Evolutionary conservation across 345 rosid species (phyloP).

Genomic region (Crucihimalaya himalaica): DNA sequence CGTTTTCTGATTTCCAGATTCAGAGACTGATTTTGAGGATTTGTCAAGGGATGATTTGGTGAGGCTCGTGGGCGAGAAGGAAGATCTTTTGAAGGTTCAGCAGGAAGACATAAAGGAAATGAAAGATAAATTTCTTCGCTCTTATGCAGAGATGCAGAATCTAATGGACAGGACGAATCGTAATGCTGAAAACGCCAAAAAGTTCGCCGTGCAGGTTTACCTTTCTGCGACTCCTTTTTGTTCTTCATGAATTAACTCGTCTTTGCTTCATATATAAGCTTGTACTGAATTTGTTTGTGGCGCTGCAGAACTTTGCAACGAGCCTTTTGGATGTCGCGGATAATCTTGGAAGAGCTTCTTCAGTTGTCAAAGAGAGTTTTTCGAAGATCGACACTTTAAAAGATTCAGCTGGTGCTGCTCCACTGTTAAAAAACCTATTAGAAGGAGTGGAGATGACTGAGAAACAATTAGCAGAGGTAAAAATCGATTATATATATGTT

Average conservation of each 20-base stretch:
- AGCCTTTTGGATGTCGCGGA: constrained; percentile 84
- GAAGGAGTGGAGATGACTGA: constrained; percentile 99
- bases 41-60: constrained; percentile 71
- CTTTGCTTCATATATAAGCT: neutral
- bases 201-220: constrained; percentile 83
- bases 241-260: neutral
- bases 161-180: constrained; percentile 81
- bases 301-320: constrained; percentile 76
- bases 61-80: constrained; percentile 76
- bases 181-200: constrained; percentile 84
- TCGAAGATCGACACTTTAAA: constrained; percentile 64
- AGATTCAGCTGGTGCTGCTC: constrained; percentile 62
- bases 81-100: constrained; percentile 67
- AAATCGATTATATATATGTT: neutral
- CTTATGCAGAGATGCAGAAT: constrained; percentile 90
- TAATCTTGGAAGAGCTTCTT: constrained; percentile 91
- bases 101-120: constrained; percentile 60
- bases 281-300: neutral
- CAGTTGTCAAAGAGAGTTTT: constrained; percentile 77
- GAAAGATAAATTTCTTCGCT: constrained; percentile 77
- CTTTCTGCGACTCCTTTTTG: neutral
- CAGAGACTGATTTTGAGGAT: constrained; percentile 62
- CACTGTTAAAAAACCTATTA: constrained; percentile 71
- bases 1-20: constrained; percentile 61
- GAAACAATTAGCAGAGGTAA: constrained; percentile 85